Percentiles rank a stretch among this genome's conserved stretches.
These are phyloP conservation scores for Saccharata proteae DNA, from an alignment of 2,329 filamentous ascomycete genomes.

Conservation along the genomic window DNA sequence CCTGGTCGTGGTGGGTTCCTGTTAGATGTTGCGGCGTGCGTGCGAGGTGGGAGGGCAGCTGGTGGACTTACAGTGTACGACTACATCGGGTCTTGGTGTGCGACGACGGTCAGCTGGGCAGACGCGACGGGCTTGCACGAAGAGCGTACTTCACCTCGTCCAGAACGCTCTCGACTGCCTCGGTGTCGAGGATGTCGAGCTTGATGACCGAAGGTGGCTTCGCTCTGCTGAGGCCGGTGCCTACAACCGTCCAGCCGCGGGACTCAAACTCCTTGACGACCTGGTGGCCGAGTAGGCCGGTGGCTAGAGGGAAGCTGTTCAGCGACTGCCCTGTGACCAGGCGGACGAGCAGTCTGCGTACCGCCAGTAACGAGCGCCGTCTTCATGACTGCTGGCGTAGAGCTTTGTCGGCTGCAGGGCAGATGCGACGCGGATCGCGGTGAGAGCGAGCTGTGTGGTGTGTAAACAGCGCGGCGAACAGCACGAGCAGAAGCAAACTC, in stretches of 20 bases:
- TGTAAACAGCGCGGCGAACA: no score
- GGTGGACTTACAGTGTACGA: constrained; percentile 60
- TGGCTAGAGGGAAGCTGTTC: constrained; percentile 33
- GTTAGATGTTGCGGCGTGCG: constrained; percentile 1
- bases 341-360: constrained; percentile 11
- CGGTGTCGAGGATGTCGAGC: constrained; percentile 36
- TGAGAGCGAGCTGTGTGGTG: no score
- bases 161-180: constrained; percentile 34
- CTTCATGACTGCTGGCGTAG: constrained; percentile 23
- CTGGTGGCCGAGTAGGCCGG: constrained; percentile 70
- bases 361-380: constrained; percentile 68
- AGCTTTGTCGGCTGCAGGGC: constrained; percentile 3
- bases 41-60: constrained; percentile 7
- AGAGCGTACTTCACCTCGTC: constrained; percentile 39
- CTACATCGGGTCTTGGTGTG: constrained; percentile 52
- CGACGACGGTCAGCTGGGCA: not conserved
- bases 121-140: not conserved
- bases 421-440: no score
- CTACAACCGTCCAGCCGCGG: constrained; percentile 42
- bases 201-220: constrained; percentile 52
- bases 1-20: constrained; percentile 34
- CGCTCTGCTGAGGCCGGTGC: constrained; percentile 54
- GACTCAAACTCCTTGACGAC: constrained; percentile 59
- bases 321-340: constrained; percentile 4
- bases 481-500: no score